Base-by-base conservation (phyloP, 1,284 basidiomycete genomes). In the Dichomitus squalens region DNA sequence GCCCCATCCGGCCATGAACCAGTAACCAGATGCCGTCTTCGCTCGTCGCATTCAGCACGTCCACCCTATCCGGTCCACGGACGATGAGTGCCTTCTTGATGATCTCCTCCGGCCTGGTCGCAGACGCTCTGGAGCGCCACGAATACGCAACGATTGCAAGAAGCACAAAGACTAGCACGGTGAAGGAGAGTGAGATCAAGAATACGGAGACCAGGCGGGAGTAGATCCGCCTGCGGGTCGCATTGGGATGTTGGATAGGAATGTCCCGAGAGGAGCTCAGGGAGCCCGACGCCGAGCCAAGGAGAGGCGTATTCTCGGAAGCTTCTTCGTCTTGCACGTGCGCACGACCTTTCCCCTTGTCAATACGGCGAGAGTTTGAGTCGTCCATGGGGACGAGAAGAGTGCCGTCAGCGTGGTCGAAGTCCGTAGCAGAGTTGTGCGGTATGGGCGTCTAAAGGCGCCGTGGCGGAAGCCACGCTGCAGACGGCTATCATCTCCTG, bases 31-130 rank as follows among this genome's bases (percentile, higher is more conserved):
- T 66, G 1, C 79, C 83, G 3, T 81, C 85, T 8, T 80, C 76
- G n/a, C 68, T 62, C 4, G 86, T 86, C 40, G 83, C 75, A 58
- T 86, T 86, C 48, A 88, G 71, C 1, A 91, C 78, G 58, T 85
- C 77, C 43, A 90, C 70, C 20, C 75, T 72, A 62, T 85, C 80
- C 2, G 89, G 88, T 0, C 87, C 87, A 47, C 75, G 70, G 40
- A 88, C 71, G 8, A 82, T 76, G 8, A 91, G 67, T n/a, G 81
- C 80, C 20, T 77, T 73, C 35, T 82, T 72, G 39, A 90, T 67
- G 53, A 89, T 71, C 58, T 84, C 81, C 58, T 88, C 79, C 8
- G 83, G 76, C 2, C 83, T 80, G n/a, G 84, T 64, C 54, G 72
- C 69, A 9, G 82, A 77, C 1, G 82, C 80, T 39, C 77, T 78